These are phyloP conservation scores for Yarrowia sp. DNA, from an alignment of 805 yeast genomes.

Conservation along the genomic window DNA sequence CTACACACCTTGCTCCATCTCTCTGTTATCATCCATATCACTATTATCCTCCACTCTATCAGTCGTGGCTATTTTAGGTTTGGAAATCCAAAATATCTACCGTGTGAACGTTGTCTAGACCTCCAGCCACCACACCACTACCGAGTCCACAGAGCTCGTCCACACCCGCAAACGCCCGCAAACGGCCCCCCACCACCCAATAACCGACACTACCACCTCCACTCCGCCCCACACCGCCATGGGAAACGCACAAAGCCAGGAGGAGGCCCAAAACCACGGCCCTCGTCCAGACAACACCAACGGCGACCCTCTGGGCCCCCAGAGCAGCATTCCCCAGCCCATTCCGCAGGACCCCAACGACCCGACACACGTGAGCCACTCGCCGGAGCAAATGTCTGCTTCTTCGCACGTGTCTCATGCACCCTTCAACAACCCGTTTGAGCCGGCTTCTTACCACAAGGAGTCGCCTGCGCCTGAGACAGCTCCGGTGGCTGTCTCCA, in stretches of 20 bases:
- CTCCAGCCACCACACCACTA: too few species aligned
- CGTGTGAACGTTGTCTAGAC: too few species aligned
- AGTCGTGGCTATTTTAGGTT: too few species aligned
- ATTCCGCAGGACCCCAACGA: conserved; percentile 3
- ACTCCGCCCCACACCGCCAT: not conserved
- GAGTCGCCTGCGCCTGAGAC: conserved; percentile 13
- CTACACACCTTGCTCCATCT: too few species aligned
- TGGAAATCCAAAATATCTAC: too few species aligned
- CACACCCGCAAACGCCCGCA: too few species aligned
- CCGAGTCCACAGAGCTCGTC: too few species aligned
- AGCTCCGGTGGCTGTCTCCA: not conserved
- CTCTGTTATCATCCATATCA: too few species aligned
- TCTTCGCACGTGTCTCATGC: conserved; percentile 17
- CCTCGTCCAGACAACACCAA: not conserved
- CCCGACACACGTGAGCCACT: conserved; percentile 6
- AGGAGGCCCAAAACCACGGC: not conserved
- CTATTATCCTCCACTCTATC: too few species aligned
- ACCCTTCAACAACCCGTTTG: conserved; percentile 20
- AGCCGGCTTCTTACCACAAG: conserved; percentile 23
- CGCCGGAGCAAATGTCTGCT: conserved; percentile 19
- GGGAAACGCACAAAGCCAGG: conserved; percentile 27
- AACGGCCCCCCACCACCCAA: not conserved
- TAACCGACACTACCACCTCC: not conserved
- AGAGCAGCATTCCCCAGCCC: not conserved
- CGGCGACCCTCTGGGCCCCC: not conserved